Base-by-base conservation (phyloP, 1,139 yeast genomes). In the Zygosaccharomyces pseudobailii region DNA sequence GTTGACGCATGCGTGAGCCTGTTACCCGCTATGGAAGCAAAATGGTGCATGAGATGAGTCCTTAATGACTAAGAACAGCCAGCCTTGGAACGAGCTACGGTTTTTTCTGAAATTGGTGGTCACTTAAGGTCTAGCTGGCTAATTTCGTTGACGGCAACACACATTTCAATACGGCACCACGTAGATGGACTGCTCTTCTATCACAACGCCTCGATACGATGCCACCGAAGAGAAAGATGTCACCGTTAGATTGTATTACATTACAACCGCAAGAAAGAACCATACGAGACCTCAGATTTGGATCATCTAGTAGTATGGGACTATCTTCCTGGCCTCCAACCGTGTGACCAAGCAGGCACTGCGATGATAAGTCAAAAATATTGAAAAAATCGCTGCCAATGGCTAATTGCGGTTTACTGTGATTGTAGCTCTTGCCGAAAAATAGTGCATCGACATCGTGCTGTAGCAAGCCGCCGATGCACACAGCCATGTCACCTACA, bases 391-490 rank as follows among this genome's bases (percentile, higher is more conserved):
- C 47, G 20, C 47, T 44, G 4, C 57, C 54, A 13, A 48, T 38
- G 31, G 46, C 49, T 23, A 41, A 31, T 25, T 45, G 46, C 20
- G 51, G 37, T 10, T 30, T 30, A 8, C 43, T 46, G n/a, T 27
- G 21, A 8, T 33, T 25, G 22, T 36, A 32, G 9, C 37, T 35
- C 13, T 35, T 47, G 25, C 37, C 50, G 13, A 34, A 37, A 27
- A 53, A 57, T 3, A 57, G 28, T 9, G 41, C 22, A 23, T 53
- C 47, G 3, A 62, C 59, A 40, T 61, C 63, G 4, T 46, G 47
- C 36, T 57, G 59, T 9, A 52, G 50, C 28, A 65, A 40, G 1
- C 69, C 69, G 10, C 68, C 69, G 7, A 60, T 40, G 19, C 53
- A 46, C 3, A 61, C 49, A 13, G 56, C 52, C 37, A 53, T 53